Evolutionary conservation across 2,329 filamentous ascomycete genomes (phyloP), one percentile per base, ranked within the genome.

Genomic region (Talaromyces sp.): DNA sequence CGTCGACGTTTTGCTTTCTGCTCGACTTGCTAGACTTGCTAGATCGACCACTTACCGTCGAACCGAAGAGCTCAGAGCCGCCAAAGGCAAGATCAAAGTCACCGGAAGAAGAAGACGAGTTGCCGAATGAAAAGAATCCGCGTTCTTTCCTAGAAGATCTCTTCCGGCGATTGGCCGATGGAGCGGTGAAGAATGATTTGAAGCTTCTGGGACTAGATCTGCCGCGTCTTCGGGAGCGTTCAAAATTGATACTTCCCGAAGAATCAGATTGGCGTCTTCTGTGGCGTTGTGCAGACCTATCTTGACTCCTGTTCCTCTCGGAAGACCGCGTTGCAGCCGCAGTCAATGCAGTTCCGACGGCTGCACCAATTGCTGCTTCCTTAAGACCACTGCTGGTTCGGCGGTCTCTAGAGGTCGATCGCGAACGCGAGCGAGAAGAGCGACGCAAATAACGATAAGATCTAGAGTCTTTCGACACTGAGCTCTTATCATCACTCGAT

Each of bases 21-120:
- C 70, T 71, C 16, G 78, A 76, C 67, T 82, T 82, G 56, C 70
- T 72, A 14, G 65, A 64, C 60, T 71, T 63, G 50, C 64, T 66
- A 31, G 66, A 66, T 58, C 58, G 54, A 27, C 49, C 60, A 37
- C 62, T 63, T 54, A 66, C 54, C 16, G 56, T 62, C 27, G 62
- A 60, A 7, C 60, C 41, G 19, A 78, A 66, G 41, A 75, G 89
- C 16, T 87, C 88, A 63, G 79, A 82, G 10, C 89, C 88, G 72
- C 89, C 88, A 72, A 90, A 91, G 10, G 88, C 88, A 66, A 91
- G 78, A 72, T 91, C 89, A 22, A 85, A 86, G 74, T 90, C 87
- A 63, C 90, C 81, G 0, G 87, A 89, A 0, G 87, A 90, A 2
- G 86, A 89, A 1, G 88, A 90, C 1, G 85, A 88, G 70, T 88